Conservation (phyloP, 495 filamentous ascomycete genomes). For the Astrothelium subdiscretum region DNA sequence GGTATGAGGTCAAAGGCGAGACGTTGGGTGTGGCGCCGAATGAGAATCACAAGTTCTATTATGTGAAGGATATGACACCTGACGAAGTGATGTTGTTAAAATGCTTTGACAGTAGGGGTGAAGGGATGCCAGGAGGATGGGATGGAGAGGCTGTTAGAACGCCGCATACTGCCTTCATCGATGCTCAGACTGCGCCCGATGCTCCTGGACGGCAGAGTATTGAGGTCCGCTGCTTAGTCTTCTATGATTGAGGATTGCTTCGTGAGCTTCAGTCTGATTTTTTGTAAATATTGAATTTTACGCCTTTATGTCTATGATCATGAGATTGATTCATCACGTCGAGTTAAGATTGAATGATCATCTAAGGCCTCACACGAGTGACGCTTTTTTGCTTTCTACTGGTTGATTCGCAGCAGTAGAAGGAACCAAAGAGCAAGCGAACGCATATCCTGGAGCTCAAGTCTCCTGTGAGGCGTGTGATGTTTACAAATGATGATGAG, state of each 20-base stretch:
- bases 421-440: no score
- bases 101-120: slow-evolving; percentile 27
- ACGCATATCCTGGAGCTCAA: no score
- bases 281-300: neutral
- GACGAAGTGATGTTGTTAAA: slow-evolving; percentile 31
- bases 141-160: slow-evolving; percentile 24
- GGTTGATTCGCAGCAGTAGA: no score
- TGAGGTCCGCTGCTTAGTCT: slow-evolving; percentile 24
- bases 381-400: no score
- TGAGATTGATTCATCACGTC: neutral
- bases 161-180: slow-evolving; percentile 30
- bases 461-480: no score
- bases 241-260: neutral
- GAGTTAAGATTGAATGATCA: neutral
- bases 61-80: slow-evolving; percentile 31
- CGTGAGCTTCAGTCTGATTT: neutral
- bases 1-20: slow-evolving; percentile 29
- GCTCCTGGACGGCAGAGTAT: slow-evolving; percentile 28
- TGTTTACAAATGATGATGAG: no score
- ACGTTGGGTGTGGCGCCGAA: slow-evolving; percentile 25
- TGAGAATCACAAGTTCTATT: slow-evolving; percentile 27
- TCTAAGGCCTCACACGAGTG: no score
- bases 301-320: neutral
- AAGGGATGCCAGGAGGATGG: slow-evolving; percentile 21
- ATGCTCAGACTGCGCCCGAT: slow-evolving; percentile 15